phyloP scores from a whole-genome alignment of 225 moss, liverwort and hornwort species.

The Lunularia cruciata region DNA sequence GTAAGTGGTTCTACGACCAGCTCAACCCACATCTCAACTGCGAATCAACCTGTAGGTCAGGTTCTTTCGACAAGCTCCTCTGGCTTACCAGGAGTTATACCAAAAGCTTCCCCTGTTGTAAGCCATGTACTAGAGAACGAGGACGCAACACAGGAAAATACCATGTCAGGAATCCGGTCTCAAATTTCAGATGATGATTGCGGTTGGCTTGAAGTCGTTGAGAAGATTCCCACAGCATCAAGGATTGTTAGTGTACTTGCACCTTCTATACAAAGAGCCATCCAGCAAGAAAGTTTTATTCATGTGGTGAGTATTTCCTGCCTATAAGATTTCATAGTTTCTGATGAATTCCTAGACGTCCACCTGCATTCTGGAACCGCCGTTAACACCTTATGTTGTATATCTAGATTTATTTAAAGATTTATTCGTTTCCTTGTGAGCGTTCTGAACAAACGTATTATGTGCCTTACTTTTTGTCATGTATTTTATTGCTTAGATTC shows the following conservation, averaged over 20 bases:
- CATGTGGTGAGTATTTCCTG: constrained; percentile 65
- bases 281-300: constrained; percentile 75
- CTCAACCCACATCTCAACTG: constrained; percentile 16
- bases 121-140: constrained; percentile 41
- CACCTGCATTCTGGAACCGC: no score
- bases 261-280: constrained; percentile 69
- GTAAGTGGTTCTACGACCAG: constrained; percentile 12
- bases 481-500: no score
- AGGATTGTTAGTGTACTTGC: constrained; percentile 60
- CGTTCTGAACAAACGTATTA: no score
- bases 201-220: constrained; percentile 74
- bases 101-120: constrained; percentile 58
- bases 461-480: no score
- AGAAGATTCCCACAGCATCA: constrained; percentile 61
- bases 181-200: constrained; percentile 55
- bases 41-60: constrained; percentile 13
- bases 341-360: no score
- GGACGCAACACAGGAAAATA: constrained; percentile 37
- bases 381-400: no score
- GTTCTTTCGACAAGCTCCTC: constrained; percentile 22
- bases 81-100: constrained; percentile 19
- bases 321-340: no score
- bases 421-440: no score
- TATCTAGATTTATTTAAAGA: no score
- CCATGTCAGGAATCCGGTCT: constrained; percentile 36